A percentile compares a stretch with the other conserved stretches of the same genome.
Conservation (phyloP, 495 filamentous ascomycete genomes). For the Umbilicaria muhlenbergii region DNA sequence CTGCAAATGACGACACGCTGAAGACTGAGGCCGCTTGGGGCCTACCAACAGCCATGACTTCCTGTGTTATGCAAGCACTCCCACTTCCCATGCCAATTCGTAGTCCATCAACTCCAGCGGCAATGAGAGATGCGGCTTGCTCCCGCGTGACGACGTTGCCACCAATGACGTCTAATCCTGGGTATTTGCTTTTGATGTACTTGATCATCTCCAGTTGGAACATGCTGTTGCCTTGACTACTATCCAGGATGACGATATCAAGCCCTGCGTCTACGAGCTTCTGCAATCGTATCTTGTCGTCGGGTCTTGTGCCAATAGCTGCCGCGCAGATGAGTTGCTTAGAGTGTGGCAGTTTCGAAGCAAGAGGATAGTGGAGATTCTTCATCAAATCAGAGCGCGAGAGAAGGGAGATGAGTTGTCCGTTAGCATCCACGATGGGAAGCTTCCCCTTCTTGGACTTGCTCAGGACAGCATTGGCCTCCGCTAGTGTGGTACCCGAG, state of each 20-base stretch:
- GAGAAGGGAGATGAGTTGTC: conserved; percentile 86
- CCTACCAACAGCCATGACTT: conserved; percentile 97
- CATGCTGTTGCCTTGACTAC: conserved; percentile 91
- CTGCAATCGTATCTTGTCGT: conserved; percentile 75
- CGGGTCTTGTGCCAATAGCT: conserved; percentile 84
- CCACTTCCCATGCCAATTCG: conserved; percentile 98
- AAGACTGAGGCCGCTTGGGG: conserved; percentile 88
- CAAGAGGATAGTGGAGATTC: conserved; percentile 92
- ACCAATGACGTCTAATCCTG: conserved; percentile 81
- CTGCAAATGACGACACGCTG: conserved; percentile 76
- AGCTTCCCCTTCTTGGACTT: conserved; percentile 98
- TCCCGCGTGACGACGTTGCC: conserved; percentile 96
- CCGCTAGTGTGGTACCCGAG: conserved; percentile 64
- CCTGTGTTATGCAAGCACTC: conserved; percentile 96
- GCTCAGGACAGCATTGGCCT: conserved; percentile 86
- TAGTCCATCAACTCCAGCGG: conserved; percentile 87
- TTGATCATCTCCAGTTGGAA: conserved; percentile 97
- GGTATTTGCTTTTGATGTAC: conserved; percentile 77
- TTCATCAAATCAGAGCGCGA: conserved; percentile 97
- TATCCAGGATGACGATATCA: conserved; percentile 90
- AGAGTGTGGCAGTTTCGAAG: conserved; percentile 90
- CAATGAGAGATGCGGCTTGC: conserved; percentile 83
- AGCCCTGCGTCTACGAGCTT: conserved; percentile 87
- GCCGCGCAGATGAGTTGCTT: conserved; percentile 96
- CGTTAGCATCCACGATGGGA: conserved; percentile 72